These are phyloP conservation scores for Purshia tridentata DNA, from an alignment of 306 rosid genomes.

Conservation along the genomic window DNA sequence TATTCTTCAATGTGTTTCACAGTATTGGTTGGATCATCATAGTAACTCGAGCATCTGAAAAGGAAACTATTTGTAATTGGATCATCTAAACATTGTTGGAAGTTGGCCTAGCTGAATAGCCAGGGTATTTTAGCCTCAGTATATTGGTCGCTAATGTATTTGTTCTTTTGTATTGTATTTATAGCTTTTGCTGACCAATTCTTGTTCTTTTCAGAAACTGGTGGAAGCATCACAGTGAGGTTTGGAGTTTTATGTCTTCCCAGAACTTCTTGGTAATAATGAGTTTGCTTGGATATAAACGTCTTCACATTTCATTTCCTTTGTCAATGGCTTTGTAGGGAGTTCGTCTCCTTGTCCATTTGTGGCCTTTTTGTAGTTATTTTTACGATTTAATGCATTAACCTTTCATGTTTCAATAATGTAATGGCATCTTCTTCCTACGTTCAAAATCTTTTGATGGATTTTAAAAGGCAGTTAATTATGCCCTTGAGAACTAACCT, in stretches of 20 bases:
- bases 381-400: conserved; percentile 11
- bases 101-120: not conserved
- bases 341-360: conserved; percentile 2
- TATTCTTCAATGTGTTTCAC: not conserved
- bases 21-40: not conserved
- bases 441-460: not conserved
- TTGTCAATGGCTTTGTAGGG: conserved; percentile 30
- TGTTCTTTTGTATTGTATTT: conserved; percentile 9
- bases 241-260: conserved; percentile 24
- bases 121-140: not conserved
- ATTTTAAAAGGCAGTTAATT: not conserved
- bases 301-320: conserved; percentile 28
- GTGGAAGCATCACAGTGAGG: conserved; percentile 56
- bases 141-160: not conserved
- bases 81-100: not conserved
- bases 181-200: conserved; percentile 25
- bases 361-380: conserved; percentile 24
- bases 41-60: not conserved
- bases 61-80: not conserved
- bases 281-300: conserved; percentile 36
- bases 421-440: not conserved
- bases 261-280: conserved; percentile 47
- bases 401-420: conserved; percentile 19
- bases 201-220: conserved; percentile 51
- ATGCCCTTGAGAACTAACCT: not conserved